Base-by-base conservation (phyloP, 192 early-diverging fungal genomes). In the Cetraspora pellucida region DNA sequence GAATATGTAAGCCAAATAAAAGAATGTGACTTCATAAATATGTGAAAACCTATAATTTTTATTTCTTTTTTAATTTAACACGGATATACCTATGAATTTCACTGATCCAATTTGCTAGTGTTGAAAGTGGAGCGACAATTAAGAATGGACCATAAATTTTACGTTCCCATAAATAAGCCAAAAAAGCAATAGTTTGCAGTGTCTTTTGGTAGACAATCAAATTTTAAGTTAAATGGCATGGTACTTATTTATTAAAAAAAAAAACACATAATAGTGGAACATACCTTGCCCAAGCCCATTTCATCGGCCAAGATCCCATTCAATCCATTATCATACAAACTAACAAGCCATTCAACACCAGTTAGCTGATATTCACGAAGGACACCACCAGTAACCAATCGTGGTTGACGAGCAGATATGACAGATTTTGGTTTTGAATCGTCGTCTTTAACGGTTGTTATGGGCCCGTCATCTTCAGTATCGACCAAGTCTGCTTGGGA, bases 301-400 rank as follows among this genome's bases (percentile, higher is more conserved):
- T 97, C 95, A 82, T 98, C 97, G 10, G 94, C 96, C 50, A 98
- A 79, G 77, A 98, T 98, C 23, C 97, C 97, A 72, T 97, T 98
- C 21, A 98, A 81, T 16, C 97, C 96, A 81, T 97, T 97, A 68
- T 97, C 95, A 84, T 95, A 99, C 7, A 99, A 84, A 78, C 90
- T 93, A 59, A 94, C 91, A 75, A 99, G 82, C 97, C 97, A 99
- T 80, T 97, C 95, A 75, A 97, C 89, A 64, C 97, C 97, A 2
- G 92, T 93, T 55, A 97, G 79, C 82, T 99, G 97, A 83, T 98
- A 98, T 52, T 97, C 94, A 27, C 94, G 89, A 83, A 99, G 85
- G 23, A 93, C 81, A 43, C 96, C 96, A 71, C 95, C 95, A 11
- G 86, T 90, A 9, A 98, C 87, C 55, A 94, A 81, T 43, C 82